Base-by-base conservation (phyloP, 192 early-diverging fungal genomes). In the Coemansia sp. region DNA sequence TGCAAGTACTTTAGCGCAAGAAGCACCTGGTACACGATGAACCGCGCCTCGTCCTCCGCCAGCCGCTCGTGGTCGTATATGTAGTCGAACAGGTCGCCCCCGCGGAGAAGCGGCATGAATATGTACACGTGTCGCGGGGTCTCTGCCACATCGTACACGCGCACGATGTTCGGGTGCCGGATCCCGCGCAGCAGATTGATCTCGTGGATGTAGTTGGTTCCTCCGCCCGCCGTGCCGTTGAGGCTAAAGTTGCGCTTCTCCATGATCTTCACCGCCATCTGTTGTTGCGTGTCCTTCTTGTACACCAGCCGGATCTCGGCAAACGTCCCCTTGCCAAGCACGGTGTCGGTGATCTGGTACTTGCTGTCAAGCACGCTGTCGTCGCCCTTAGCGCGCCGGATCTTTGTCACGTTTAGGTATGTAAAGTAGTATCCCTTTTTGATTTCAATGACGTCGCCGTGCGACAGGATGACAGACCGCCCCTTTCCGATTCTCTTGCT, bases 71-170 rank as follows among this genome's bases (percentile, higher is more conserved):
- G 70, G 8, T 72, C 81, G 39, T 85, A 75, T 39, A 96, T 87
- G 40, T 88, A 88, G 66, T 96, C 94, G 67, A 95, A 96, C 58
- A 96, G 77, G 69, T 96, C 94, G 34, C 94, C 94, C 35, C 94
- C 93, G 12, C 85, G 76, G 35, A 95, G 74, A 71, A 87, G 58
- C 31, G 91, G 90, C 82, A 93, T 84, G 43, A 93, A 89, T 25
- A 93, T 90, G 69, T 91, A 91, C 0, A 88, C 77, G 43, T 85
- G 75, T 10, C 80, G 65, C 16, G 72, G 43, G 7, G 89, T 87
- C 63, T 88, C 84, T 37, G 75, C 82, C 4, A 89, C 89, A 64
- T 85, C 87, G 33, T 77, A 75, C 6, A 93, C 86, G 20, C 85
- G 88, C 16, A 89, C 85, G 58, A 93, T 90, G 71, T 89, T 90